phyloP scores from a whole-genome alignment of 495 filamentous ascomycete species.

The Penicillium alfredii region DNA sequence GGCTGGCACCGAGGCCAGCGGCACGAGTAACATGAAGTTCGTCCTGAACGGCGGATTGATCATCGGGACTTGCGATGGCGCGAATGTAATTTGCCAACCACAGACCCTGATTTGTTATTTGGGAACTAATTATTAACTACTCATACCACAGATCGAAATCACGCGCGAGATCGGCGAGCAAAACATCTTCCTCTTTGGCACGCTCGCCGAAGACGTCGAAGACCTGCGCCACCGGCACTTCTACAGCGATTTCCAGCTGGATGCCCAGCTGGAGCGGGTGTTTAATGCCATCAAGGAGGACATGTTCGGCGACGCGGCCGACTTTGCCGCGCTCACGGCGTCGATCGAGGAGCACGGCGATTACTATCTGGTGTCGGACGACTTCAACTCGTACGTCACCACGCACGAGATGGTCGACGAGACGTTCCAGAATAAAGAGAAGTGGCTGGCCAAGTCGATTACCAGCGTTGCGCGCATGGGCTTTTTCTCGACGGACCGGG shows the following conservation, averaged over 20 bases:
- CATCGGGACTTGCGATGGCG: constrained; percentile 96
- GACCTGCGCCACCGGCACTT: constrained; percentile 88
- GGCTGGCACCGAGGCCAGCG: constrained; percentile 77
- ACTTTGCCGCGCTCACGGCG: constrained; percentile 74
- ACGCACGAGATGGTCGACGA: constrained; percentile 88
- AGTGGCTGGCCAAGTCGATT: constrained; percentile 87
- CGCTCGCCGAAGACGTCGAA: constrained; percentile 93
- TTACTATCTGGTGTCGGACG: constrained; percentile 95
- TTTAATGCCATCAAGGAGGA: constrained; percentile 74
- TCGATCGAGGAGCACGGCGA: constrained; percentile 89
- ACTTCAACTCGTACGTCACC: constrained; percentile 88
- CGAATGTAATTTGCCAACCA: constrained; percentile 63
- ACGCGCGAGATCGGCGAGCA: constrained; percentile 92
- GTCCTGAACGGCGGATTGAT: constrained; percentile 94
- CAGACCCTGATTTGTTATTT: no score
- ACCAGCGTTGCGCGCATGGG: constrained; percentile 87
- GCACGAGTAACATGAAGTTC: constrained; percentile 93
- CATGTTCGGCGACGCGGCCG: constrained; percentile 67
- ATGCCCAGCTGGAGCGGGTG: constrained; percentile 67
- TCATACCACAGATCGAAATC: constrained; percentile 73
- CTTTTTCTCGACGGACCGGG: constrained; percentile 94
- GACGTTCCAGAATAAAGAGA: constrained; percentile 82
- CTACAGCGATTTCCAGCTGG: constrained; percentile 72
- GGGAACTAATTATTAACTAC: no score
- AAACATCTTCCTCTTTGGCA: constrained; percentile 98